A percentile compares a stretch with the other conserved stretches of the same genome.
These are phyloP conservation scores for Podospora comata DNA, from an alignment of 495 filamentous ascomycete species.

Conservation along the genomic window DNA sequence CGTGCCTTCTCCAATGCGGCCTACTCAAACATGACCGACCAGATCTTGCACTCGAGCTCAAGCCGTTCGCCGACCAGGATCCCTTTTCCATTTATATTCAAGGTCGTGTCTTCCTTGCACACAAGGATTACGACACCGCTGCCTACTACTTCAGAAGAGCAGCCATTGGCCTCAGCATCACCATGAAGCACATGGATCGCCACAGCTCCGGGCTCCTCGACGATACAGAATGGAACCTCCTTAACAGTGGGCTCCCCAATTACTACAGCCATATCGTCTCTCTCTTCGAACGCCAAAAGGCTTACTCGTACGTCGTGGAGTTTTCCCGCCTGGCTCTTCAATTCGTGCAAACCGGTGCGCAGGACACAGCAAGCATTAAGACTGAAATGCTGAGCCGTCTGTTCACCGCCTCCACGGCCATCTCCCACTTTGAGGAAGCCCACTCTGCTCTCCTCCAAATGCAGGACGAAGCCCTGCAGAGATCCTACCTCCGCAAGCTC, in stretches of 20 bases:
- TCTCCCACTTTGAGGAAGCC: slow-evolving; percentile 74
- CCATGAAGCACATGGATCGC: slow-evolving; percentile 33
- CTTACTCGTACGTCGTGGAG: slow-evolving; percentile 74
- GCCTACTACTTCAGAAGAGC: slow-evolving; percentile 76
- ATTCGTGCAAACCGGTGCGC: slow-evolving; percentile 43
- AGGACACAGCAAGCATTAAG: slow-evolving; percentile 37
- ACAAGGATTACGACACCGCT: slow-evolving; percentile 68
- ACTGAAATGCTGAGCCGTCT: slow-evolving; percentile 76
- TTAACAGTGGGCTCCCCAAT: slow-evolving; percentile 71
- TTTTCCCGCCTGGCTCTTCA: slow-evolving; percentile 79
- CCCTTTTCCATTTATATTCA: slow-evolving; percentile 83
- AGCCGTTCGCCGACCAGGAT: slow-evolving; percentile 59
- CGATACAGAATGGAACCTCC: slow-evolving; percentile 64
- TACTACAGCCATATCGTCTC: slow-evolving; percentile 85
- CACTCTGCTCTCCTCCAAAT: slow-evolving; percentile 73
- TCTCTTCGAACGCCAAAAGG: slow-evolving; percentile 73
- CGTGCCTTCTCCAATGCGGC: slow-evolving; percentile 61
- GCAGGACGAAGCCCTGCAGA: slow-evolving; percentile 64
- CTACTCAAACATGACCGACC: slow-evolving; percentile 65
- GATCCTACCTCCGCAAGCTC: slow-evolving; percentile 59
- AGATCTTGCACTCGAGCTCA: slow-evolving; percentile 73
- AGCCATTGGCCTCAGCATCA: slow-evolving; percentile 66
- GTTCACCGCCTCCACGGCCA: slow-evolving; percentile 75
- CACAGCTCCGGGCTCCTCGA: slow-evolving; percentile 62
- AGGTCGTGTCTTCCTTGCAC: slow-evolving; percentile 72